A percentile compares a stretch with the other conserved stretches of the same genome.
Evolutionary conservation across 1,139 yeast genomes (phyloP).

Genomic region (Saccharomyces hybrid): DNA sequence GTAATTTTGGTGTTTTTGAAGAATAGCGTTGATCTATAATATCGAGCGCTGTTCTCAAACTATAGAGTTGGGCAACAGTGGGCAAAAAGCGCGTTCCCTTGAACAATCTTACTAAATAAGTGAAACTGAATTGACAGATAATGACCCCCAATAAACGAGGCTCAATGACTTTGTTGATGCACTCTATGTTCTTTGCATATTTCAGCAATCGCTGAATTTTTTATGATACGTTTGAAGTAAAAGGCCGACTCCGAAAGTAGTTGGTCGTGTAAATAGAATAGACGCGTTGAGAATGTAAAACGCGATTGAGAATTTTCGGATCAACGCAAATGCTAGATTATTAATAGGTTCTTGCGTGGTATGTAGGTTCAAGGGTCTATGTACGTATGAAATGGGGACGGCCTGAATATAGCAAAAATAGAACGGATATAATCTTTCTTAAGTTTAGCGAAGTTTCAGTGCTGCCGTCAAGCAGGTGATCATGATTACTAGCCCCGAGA

Average conservation of each 20-base stretch:
- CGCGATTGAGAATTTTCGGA: no score
- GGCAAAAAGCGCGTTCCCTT: not conserved
- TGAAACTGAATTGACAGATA: not conserved
- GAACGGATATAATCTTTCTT: not conserved
- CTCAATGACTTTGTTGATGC: not conserved
- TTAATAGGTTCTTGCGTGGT: not conserved
- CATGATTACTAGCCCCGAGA: constrained; percentile 5
- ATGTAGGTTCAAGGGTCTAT: not conserved
- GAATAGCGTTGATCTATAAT: not conserved
- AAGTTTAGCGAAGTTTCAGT: not conserved
- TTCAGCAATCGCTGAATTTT: not conserved
- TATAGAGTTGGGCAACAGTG: not conserved
- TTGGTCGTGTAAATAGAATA: not conserved
- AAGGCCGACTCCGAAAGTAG: not conserved
- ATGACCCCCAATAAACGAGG: not conserved
- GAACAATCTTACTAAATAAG: not conserved
- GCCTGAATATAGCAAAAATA: not conserved
- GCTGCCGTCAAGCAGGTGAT: constrained; percentile 5
- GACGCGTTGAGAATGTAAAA: not conserved
- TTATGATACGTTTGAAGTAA: not conserved
- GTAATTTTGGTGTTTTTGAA: not conserved
- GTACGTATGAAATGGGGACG: not conserved
- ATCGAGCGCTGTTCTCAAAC: not conserved
- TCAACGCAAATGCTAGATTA: not conserved
- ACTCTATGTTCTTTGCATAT: not conserved